Percentiles rank a stretch among this genome's conserved stretches.
Evolutionary conservation across 2,329 filamentous ascomycete genomes (phyloP).

Genomic region (Dactylellina haptotyla): DNA sequence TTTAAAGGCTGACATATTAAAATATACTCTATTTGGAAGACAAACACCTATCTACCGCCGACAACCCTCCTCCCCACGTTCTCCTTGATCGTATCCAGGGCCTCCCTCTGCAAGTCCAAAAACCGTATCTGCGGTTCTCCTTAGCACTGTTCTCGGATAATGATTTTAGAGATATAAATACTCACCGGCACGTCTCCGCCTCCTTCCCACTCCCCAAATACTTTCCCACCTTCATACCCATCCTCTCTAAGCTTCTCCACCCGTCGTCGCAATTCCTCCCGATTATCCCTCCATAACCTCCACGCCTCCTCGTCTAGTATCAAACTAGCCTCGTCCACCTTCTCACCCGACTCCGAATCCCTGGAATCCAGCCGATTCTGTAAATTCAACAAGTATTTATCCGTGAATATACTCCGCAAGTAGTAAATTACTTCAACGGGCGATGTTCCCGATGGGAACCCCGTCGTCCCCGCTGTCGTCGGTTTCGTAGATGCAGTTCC

Average conservation of each 20-base stretch:
- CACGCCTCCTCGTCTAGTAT: slow-evolving; percentile 50
- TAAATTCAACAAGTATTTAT: slow-evolving; percentile 16
- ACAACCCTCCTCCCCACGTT: slow-evolving; percentile 28
- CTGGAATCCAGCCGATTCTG: slow-evolving; percentile 9
- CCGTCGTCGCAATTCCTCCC: slow-evolving; percentile 30
- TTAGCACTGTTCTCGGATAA: neutral
- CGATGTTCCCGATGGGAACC: slow-evolving; percentile 26
- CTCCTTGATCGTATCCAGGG: slow-evolving; percentile 49
- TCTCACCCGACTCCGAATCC: neutral
- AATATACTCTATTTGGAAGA: neutral
- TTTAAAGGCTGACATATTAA: no score
- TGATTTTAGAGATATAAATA: neutral
- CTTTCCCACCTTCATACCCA: slow-evolving; percentile 1
- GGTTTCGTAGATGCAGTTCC: neutral
- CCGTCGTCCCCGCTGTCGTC: neutral
- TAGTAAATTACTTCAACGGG: slow-evolving; percentile 35
- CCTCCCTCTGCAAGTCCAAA: slow-evolving; percentile 41
- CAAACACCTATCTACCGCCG: neutral
- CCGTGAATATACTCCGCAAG: slow-evolving; percentile 40
- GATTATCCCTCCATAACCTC: slow-evolving; percentile 31
- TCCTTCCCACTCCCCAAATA: slow-evolving; percentile 48
- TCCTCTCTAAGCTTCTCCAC: slow-evolving; percentile 13
- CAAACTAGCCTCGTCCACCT: neutral
- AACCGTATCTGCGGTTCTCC: slow-evolving; percentile 32
- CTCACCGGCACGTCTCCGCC: slow-evolving; percentile 38